Percentiles rank a stretch among this genome's conserved stretches.
Conservation (phyloP, 305 asterid species). For the Fraxinus dipetala region DNA sequence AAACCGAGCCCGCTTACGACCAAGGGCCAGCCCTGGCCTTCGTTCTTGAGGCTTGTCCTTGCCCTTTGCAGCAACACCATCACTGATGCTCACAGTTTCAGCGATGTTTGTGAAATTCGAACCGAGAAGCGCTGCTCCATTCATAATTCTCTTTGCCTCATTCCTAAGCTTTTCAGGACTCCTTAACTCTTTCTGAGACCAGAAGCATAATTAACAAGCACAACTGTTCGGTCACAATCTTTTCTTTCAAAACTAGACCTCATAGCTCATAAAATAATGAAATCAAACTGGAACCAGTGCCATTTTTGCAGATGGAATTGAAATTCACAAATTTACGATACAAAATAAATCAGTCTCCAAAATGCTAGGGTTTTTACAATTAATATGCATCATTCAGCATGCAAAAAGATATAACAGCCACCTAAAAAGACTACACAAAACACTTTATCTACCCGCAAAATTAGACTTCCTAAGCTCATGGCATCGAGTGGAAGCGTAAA, state of each 20-base stretch:
- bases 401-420: not conserved
- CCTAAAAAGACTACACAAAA: not conserved
- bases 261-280: not conserved
- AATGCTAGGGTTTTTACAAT: not conserved
- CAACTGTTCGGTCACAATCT: not conserved
- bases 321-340: not conserved
- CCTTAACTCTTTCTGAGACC: slow-evolving; percentile 35
- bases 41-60: slow-evolving; percentile 58
- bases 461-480: slow-evolving; percentile 3
- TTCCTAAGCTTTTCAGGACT: slow-evolving; percentile 59
- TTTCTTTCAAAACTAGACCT: not conserved
- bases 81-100: slow-evolving; percentile 30
- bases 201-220: slow-evolving; percentile 10
- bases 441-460: not conserved
- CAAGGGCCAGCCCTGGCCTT: slow-evolving; percentile 70
- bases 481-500: not conserved
- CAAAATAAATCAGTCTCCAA: slow-evolving; percentile 13
- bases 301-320: not conserved
- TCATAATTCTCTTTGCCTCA: slow-evolving; percentile 65
- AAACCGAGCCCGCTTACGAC: slow-evolving; percentile 55
- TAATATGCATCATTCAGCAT: not conserved
- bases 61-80: slow-evolving; percentile 40
- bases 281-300: not conserved
- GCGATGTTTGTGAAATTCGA: slow-evolving; percentile 37
- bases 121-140: slow-evolving; percentile 51